Evolutionary conservation across 768 basidiomycete genomes (phyloP).

Genomic region (Termitomyces sp.): DNA sequence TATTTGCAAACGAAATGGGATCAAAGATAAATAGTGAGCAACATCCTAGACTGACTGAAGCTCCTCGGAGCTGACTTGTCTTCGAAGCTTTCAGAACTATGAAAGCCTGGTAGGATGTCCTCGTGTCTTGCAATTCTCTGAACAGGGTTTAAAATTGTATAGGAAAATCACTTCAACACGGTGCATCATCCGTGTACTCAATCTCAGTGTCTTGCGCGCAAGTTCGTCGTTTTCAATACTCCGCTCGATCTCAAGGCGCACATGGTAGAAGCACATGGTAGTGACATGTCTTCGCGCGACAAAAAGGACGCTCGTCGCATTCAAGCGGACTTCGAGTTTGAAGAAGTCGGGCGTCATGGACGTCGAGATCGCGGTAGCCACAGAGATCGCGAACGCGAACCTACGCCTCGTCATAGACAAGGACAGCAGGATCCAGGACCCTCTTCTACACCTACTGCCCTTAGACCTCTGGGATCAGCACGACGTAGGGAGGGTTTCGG

Average conservation of each 20-base stretch:
- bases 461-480: conserved; percentile 23
- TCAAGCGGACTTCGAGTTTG: conserved; percentile 66
- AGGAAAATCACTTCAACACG: conserved; percentile 74
- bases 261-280: conserved; percentile 78
- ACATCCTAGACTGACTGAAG: not conserved
- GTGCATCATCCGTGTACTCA: conserved; percentile 79
- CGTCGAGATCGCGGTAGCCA: conserved; percentile 38
- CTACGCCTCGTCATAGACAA: conserved; percentile 24
- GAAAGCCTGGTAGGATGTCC: conserved; percentile 52
- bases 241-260: conserved; percentile 89
- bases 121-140: not conserved
- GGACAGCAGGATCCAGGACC: conserved; percentile 10
- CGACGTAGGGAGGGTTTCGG: conserved; percentile 62
- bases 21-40: conserved; percentile 82
- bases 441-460: conserved; percentile 6
- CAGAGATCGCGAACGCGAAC: conserved; percentile 36
- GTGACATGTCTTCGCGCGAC: conserved; percentile 65
- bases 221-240: conserved; percentile 92
- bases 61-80: not conserved
- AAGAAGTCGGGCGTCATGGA: conserved; percentile 37
- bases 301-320: conserved; percentile 64
- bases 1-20: conserved; percentile 78
- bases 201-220: conserved; percentile 68
- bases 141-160: conserved; percentile 1
- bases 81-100: conserved; percentile 69